A percentile compares a stretch with the other conserved stretches of the same genome.
Conservation (phyloP, 78 protist genomes). For the Monosiga brevicollis region DNA sequence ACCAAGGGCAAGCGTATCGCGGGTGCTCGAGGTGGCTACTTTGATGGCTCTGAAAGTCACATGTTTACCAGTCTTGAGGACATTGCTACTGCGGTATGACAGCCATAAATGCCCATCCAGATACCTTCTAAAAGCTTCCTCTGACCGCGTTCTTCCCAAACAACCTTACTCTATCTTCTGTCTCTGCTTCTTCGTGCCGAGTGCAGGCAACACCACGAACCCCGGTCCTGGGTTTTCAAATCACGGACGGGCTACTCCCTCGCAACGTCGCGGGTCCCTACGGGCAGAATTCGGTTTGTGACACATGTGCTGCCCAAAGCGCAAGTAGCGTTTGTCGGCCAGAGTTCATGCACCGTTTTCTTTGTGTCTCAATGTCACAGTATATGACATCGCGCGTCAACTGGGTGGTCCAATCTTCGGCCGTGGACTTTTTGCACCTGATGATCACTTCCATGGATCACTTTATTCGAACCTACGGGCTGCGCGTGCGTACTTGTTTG, state of each 20-base stretch:
- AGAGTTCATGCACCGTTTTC: neutral
- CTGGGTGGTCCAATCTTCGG: constrained; percentile 44
- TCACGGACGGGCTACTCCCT: neutral
- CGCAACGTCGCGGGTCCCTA: neutral
- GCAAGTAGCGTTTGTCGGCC: neutral
- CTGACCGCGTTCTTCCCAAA: too few species aligned
- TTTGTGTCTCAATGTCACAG: neutral
- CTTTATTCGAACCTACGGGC: neutral
- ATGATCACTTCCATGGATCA: constrained; percentile 8
- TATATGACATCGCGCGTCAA: constrained; percentile 7
- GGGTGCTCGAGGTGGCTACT: neutral
- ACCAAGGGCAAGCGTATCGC: neutral
- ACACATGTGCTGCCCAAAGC: neutral
- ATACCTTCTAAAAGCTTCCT: too few species aligned
- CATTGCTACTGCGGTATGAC: constrained; percentile 22
- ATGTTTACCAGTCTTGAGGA: constrained; percentile 21
- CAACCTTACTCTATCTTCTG: too few species aligned
- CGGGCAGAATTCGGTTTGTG: neutral
- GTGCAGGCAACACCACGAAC: neutral
- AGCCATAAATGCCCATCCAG: too few species aligned
- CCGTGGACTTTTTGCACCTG: constrained; percentile 39
- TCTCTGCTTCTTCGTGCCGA: too few species aligned
- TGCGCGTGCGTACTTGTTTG: neutral
- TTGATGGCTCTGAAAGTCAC: constrained; percentile 18
- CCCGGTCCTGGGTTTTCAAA: neutral